A percentile compares a stretch with the other conserved stretches of the same genome.
Conservation (phyloP, 2,329 filamentous ascomycete species). For the Cladosporium sp. region DNA sequence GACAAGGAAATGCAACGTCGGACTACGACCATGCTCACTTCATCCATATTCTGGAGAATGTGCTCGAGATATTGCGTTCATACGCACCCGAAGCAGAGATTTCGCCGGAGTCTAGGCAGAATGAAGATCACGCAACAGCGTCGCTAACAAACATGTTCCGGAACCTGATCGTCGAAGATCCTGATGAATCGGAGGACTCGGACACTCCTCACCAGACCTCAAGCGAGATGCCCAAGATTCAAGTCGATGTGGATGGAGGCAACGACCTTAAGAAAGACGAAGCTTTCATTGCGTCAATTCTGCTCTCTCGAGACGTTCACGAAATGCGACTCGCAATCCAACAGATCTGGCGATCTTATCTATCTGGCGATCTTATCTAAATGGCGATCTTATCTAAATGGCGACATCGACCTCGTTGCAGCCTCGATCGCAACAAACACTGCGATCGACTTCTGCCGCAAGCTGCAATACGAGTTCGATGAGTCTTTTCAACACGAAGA, state of each 20-base stretch:
- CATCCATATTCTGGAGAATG: background rate
- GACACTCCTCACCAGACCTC: background rate
- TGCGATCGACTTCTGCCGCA: conserved; percentile 7
- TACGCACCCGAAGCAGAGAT: background rate
- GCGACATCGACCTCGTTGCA: background rate
- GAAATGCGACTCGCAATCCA: background rate
- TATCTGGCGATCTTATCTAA: no score
- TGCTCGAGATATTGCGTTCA: background rate
- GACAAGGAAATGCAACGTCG: background rate
- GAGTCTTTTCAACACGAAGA: background rate
- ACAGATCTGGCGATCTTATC: background rate
- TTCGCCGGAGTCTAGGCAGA: no score
- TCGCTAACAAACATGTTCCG: no score
- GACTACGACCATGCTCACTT: background rate
- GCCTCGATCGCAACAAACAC: conserved; percentile 7
- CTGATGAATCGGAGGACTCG: background rate
- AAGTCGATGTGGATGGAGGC: background rate
- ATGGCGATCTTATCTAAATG: no score
- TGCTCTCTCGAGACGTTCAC: background rate
- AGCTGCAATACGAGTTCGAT: conserved; percentile 4
- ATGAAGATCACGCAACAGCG: no score
- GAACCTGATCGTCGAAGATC: background rate
- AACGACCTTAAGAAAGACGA: background rate
- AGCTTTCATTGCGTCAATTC: background rate
- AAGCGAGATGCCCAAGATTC: background rate